phyloP scores from a whole-genome alignment of 2,329 filamentous ascomycete species.

The Penicillium verrucosum region DNA sequence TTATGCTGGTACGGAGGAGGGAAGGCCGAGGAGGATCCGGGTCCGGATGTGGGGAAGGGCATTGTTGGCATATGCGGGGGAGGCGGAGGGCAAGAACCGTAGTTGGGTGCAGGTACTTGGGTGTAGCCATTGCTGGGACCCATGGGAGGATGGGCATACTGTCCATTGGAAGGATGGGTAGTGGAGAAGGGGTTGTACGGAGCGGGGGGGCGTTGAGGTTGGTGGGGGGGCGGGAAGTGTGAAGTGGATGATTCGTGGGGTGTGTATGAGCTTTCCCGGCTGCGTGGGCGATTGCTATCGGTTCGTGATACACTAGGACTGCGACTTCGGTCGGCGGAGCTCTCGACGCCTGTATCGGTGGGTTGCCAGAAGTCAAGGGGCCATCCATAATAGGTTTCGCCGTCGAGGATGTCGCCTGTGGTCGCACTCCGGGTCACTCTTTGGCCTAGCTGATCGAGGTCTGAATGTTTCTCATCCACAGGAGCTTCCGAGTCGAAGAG shows the following conservation, averaged over 20 bases:
- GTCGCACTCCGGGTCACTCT: constrained; percentile 61
- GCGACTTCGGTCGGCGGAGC: constrained; percentile 40
- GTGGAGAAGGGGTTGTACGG: constrained; percentile 15
- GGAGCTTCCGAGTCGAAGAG: constrained; percentile 59
- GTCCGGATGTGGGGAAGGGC: constrained; percentile 18
- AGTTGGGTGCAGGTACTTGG: constrained; percentile 34
- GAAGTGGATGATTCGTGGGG: constrained; percentile 27
- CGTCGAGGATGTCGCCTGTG: constrained; percentile 62
- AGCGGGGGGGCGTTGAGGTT: constrained; percentile 19
- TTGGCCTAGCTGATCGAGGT: constrained; percentile 75
- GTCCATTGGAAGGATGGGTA: constrained; percentile 6
- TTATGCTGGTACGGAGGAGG: constrained; percentile 29
- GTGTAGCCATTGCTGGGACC: constrained; percentile 18
- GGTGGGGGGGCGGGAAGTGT: constrained; percentile 23
- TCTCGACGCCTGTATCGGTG: constrained; percentile 55
- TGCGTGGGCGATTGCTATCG: constrained; percentile 36
- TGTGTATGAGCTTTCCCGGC: constrained; percentile 33
- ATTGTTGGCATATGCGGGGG: constrained; percentile 30
- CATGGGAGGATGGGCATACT: constrained; percentile 9
- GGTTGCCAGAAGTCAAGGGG: constrained; percentile 69
- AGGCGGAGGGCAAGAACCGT: constrained; percentile 36
- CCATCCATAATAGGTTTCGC: constrained; percentile 86
- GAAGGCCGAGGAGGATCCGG: constrained; percentile 22
- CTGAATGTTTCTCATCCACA: constrained; percentile 52
- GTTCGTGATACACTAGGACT: constrained; percentile 45